Percentiles rank a stretch among this genome's conserved stretches.
phyloP scores from a whole-genome alignment of 768 basidiomycete species.

The Lyophyllum semitale region DNA sequence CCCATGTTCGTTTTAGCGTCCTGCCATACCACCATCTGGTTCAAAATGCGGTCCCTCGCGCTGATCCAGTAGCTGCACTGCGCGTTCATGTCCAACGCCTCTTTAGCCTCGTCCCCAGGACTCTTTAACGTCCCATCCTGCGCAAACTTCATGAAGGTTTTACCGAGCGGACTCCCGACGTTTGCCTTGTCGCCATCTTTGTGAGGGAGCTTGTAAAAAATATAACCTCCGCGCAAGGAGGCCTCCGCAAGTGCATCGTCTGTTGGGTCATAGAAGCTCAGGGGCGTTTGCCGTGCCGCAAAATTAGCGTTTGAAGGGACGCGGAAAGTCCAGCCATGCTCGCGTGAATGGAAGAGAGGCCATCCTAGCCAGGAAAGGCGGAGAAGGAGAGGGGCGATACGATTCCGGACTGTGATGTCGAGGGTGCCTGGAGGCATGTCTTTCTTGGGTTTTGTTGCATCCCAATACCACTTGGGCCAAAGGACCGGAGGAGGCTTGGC shows the following conservation, averaged over 20 bases:
- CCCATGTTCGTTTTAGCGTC: slow-evolving; percentile 52
- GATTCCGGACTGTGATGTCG: slow-evolving; percentile 83
- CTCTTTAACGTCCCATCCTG: slow-evolving; percentile 87
- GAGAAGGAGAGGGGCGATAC: slow-evolving; percentile 82
- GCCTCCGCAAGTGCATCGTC: slow-evolving; percentile 61
- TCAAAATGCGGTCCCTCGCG: slow-evolving; percentile 85
- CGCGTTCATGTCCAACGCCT: slow-evolving; percentile 89
- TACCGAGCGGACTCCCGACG: slow-evolving; percentile 90
- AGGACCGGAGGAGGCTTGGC: slow-evolving; percentile 47
- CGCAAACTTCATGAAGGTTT: slow-evolving; percentile 86
- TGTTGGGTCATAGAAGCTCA: slow-evolving; percentile 62
- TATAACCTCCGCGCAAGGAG: slow-evolving; percentile 46
- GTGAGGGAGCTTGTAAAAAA: slow-evolving; percentile 93
- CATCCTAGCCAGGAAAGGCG: slow-evolving; percentile 85
- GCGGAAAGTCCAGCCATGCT: slow-evolving; percentile 92
- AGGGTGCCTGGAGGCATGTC: slow-evolving; percentile 67
- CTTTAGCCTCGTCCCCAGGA: slow-evolving; percentile 76
- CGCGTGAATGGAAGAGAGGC: slow-evolving; percentile 82
- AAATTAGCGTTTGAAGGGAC: slow-evolving; percentile 55
- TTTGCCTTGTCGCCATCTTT: slow-evolving; percentile 94
- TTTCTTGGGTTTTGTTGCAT: slow-evolving; percentile 75
- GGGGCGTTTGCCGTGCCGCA: slow-evolving; percentile 43
- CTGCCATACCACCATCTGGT: slow-evolving; percentile 93
- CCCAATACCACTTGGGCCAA: slow-evolving; percentile 99
- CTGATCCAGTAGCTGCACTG: slow-evolving; percentile 99